phyloP scores from a whole-genome alignment of 352 stramenopile species.

The Elongisporangium anandrum region DNA sequence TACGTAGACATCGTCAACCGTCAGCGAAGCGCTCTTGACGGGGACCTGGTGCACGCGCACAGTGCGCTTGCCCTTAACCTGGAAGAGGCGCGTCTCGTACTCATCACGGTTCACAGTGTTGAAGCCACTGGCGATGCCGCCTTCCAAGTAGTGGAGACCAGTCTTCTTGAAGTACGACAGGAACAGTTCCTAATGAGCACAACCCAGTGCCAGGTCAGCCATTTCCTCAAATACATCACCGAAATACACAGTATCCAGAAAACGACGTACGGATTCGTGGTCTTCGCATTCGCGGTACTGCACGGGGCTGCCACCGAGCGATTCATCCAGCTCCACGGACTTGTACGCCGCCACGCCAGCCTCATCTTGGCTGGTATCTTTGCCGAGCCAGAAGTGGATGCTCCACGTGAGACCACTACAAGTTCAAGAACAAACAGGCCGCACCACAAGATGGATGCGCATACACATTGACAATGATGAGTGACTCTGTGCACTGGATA shows the following conservation, averaged over 20 bases:
- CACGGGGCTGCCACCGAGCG: constrained; percentile 86
- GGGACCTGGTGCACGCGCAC: constrained; percentile 87
- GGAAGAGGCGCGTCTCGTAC: constrained; percentile 84
- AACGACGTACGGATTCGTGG: constrained; percentile 56
- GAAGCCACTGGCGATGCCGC: constrained; percentile 93
- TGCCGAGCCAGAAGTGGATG: constrained; percentile 97
- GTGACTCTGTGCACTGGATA: background rate
- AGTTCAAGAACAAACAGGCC: background rate
- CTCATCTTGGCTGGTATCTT: constrained; percentile 90
- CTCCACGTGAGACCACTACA: constrained; percentile 72
- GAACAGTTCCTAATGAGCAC: constrained; percentile 73
- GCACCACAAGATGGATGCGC: background rate
- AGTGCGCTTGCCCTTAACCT: constrained; percentile 89
- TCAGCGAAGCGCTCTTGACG: constrained; percentile 78
- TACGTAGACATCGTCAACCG: constrained; percentile 93
- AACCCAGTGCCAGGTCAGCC: background rate
- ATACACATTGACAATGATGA: background rate
- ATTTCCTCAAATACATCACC: constrained; percentile 2
- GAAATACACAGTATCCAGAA: too few species aligned
- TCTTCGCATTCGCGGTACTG: constrained; percentile 90
- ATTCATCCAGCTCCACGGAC: constrained; percentile 95
- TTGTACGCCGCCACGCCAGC: constrained; percentile 96
- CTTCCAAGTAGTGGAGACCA: constrained; percentile 89
- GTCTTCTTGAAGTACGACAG: constrained; percentile 92
- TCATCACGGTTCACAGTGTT: constrained; percentile 85